Conservation (phyloP, 108 stramenopile species). For the Cyclotella kingstonii region DNA sequence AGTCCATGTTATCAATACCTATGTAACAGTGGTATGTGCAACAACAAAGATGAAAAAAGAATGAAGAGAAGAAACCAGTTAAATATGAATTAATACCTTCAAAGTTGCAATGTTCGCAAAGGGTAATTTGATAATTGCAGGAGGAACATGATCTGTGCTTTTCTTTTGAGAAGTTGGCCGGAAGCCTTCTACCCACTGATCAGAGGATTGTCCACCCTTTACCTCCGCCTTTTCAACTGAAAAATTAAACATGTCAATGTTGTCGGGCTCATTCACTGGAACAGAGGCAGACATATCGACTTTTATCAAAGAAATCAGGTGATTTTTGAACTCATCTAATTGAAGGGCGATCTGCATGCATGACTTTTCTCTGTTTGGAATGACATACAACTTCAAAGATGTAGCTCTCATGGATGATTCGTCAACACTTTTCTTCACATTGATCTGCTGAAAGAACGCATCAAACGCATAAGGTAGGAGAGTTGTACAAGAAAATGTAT, state of each 20-base stretch:
- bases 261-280: conserved; percentile 19
- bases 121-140: conserved; percentile 8
- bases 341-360: conserved; percentile 27
- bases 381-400: conserved; percentile 10
- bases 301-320: conserved; percentile 14
- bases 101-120: conserved; percentile 1
- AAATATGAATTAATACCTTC: background rate
- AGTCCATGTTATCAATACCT: conserved; percentile 9
- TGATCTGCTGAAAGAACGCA: conserved; percentile 8
- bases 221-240: conserved; percentile 8
- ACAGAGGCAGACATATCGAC: conserved; percentile 25
- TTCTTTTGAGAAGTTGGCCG: conserved; percentile 5
- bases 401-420: conserved; percentile 8
- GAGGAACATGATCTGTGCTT: background rate
- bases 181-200: conserved; percentile 27
- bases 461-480: conserved; percentile 2
- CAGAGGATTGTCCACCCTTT: conserved; percentile 17
- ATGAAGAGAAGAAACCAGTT: background rate
- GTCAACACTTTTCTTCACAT: conserved; percentile 20
- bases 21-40: background rate
- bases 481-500: background rate
- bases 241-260: conserved; percentile 17
- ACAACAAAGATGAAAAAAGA: background rate
- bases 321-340: conserved; percentile 15
- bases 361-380: background rate